Evolutionary conservation across 2,329 filamentous ascomycete genomes (phyloP).

Genomic region (Curvularia sp.): DNA sequence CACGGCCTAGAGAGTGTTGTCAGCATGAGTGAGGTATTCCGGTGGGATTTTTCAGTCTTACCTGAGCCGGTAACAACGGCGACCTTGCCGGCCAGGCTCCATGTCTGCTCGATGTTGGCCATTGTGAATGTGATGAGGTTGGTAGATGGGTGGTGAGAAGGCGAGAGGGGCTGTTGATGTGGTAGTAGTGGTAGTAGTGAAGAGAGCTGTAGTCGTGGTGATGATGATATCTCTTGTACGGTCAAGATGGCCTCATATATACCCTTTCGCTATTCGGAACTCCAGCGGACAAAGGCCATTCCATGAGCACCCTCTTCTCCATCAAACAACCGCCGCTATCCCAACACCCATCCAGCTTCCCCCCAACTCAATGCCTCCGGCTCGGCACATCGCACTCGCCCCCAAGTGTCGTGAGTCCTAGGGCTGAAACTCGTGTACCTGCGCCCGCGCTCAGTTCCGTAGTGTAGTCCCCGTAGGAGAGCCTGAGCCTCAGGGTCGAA

Average conservation of each 20-base stretch:
- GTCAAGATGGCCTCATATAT: conserved; percentile 41
- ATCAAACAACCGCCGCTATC: conserved; percentile 29
- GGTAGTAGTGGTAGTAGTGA: conserved; percentile 18
- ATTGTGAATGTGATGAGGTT: conserved; percentile 42
- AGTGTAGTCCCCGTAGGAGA: conserved; percentile 40
- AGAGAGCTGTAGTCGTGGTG: conserved; percentile 26
- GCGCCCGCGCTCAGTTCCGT: conserved; percentile 33
- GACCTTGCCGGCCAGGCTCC: conserved; percentile 62
- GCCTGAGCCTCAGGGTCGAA: conserved; percentile 33
- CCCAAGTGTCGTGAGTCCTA: conserved; percentile 37
- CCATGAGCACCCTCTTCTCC: conserved; percentile 34
- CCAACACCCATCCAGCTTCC: conserved; percentile 30
- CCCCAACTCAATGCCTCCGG: conserved; percentile 37
- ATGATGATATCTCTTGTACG: conserved; percentile 29
- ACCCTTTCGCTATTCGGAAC: conserved; percentile 41
- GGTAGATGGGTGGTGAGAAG: conserved; percentile 14
- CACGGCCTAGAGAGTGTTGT: conserved; percentile 58
- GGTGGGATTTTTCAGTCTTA: conserved; percentile 34
- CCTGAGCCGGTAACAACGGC: conserved; percentile 62
- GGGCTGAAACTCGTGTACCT: conserved; percentile 39
- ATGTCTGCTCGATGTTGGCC: conserved; percentile 54
- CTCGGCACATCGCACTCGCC: conserved; percentile 36
- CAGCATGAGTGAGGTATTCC: conserved; percentile 19
- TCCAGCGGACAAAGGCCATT: conserved; percentile 39
- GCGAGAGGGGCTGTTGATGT: conserved; percentile 2